A percentile compares a stretch with the other conserved stretches of the same genome.
Conservation (phyloP, 2,329 filamentous ascomycete genomes). For the Pseudogymnoascus sp. region DNA sequence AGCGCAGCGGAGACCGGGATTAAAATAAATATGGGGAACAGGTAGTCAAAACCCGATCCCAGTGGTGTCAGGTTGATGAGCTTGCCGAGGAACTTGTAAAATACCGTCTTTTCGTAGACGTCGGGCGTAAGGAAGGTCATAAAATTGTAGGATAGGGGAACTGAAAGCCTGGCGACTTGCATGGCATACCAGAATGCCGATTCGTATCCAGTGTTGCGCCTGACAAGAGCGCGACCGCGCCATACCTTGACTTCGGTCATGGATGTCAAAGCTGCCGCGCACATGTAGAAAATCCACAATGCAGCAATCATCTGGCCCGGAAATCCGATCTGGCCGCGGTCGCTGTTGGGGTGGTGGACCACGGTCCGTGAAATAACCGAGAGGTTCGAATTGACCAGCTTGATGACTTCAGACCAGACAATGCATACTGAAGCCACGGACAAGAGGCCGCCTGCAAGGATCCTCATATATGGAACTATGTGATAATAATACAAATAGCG, state of each 20-base stretch:
- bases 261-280: slow-evolving; percentile 74
- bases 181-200: slow-evolving; percentile 93
- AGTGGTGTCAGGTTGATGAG: slow-evolving; percentile 77
- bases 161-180: slow-evolving; percentile 84
- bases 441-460: slow-evolving; percentile 58
- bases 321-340: slow-evolving; percentile 71
- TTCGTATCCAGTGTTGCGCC: slow-evolving; percentile 84
- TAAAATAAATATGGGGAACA: slow-evolving; percentile 83
- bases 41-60: slow-evolving; percentile 74
- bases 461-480: slow-evolving; percentile 59
- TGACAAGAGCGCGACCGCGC: slow-evolving; percentile 86
- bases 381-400: slow-evolving; percentile 66
- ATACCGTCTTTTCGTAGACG: slow-evolving; percentile 70
- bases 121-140: slow-evolving; percentile 72
- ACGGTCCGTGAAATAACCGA: slow-evolving; percentile 58
- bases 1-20: slow-evolving; percentile 76
- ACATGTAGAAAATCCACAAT: slow-evolving; percentile 95
- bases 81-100: slow-evolving; percentile 77
- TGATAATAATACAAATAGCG: slow-evolving; percentile 72
- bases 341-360: slow-evolving; percentile 52
- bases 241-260: slow-evolving; percentile 95
- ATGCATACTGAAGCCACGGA: slow-evolving; percentile 71
- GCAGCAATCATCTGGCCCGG: slow-evolving; percentile 78
- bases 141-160: slow-evolving; percentile 94
- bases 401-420: slow-evolving; percentile 89